Evolutionary conservation across 2,329 filamentous ascomycete genomes (phyloP), one percentile per base, ranked within the genome.

Genomic region (Phialophora verrucosa): DNA sequence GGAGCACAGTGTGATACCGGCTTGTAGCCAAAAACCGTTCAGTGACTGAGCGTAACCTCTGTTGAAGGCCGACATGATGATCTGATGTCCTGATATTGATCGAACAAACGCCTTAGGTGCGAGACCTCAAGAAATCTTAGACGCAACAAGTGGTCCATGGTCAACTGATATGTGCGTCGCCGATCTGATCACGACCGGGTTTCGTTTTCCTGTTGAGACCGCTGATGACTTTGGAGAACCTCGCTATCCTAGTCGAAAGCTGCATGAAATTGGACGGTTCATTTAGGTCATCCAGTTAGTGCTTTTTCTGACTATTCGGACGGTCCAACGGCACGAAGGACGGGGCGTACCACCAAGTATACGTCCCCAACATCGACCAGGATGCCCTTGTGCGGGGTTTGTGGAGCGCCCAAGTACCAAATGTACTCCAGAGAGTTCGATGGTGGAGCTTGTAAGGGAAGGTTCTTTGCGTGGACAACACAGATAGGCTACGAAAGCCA

Each of bases 1-100:
- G 5, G 67, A 66, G 47, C 67, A 69, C 6, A 69, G 23, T 8
- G 64, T 69, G 25, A 69, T 69, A 12, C 51, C 63, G 8, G 56
- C 63, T 55, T 69, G 66, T 17, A 69, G 59, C 63, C 55, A 62
- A n/a, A 60, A 63, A 8, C 66, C 66, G 12, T 66, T 51, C 50
- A 69, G 44, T 1, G 54, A 50, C 35, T 38, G 29, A 32, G 63
- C 66, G 44, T 66, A 69, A 27, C 66, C 66, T 69, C 66, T 59
- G 35, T 69, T 69, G 51, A 69, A 69, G 29, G 55, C 57, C 25
- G 63, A 64, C 66, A 69, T 66, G 31, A 23, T 62, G 53, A 20
- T 6, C 5, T 11, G 29, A n/a, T 20, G 4, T 27, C 4, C 20
- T 31, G 17, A 14, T 14, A 53, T 35, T 32, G 38, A 11, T 59